Base-by-base conservation (phyloP, 1,284 basidiomycete species). In the Marasmius tenuissimus region DNA sequence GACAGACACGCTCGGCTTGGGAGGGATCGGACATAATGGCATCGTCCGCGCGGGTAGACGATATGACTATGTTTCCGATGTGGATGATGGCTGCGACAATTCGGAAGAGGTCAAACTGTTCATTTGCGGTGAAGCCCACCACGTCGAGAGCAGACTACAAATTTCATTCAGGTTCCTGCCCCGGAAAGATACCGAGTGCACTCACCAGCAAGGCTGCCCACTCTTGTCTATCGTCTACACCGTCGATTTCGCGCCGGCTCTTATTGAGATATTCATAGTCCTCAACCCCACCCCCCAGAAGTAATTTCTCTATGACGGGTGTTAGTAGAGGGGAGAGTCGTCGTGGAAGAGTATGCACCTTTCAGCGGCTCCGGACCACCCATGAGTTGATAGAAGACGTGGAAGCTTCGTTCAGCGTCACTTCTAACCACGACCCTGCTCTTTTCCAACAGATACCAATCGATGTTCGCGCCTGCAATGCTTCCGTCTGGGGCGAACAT, bases 361-460 rank as follows among this genome's bases (percentile, higher is more conserved):
- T 87, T 90, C 58, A 96, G 72, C 34, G 73, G 74, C 20, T 79
- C 83, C 59, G 80, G 88, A 20, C 87, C 91, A 42, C 88, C 90
- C 72, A 92, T 80, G 18, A 93, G 75, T 76, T 98, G 96, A 75
- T 99, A 99, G 75, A 99, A 99, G 3, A 98, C 92, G 73, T 99
- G 97, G 74, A 99, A 99, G 72, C 86, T 92, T 56, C 97, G 84
- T 75, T 99, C 97, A 0, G 92, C 92, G 63, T 90, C 87, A 66
- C 88, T 93, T 53, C 96, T 81, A n/a, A 88, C 85, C 2, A 96
- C 93, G 1, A 99, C 96, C 69, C 97, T 80, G 72, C 95, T 97
- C 83, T 99, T 99, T 81, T 99, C 97, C 53, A 99, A 80, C 47
- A 99, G 81, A 73, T 99, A 99, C 97, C 97, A 99, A 73, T 99